Evolutionary conservation across 2,329 filamentous ascomycete species (phyloP), one percentile per base, ranked within the genome.

Genomic region (Arachnomyces sp.): DNA sequence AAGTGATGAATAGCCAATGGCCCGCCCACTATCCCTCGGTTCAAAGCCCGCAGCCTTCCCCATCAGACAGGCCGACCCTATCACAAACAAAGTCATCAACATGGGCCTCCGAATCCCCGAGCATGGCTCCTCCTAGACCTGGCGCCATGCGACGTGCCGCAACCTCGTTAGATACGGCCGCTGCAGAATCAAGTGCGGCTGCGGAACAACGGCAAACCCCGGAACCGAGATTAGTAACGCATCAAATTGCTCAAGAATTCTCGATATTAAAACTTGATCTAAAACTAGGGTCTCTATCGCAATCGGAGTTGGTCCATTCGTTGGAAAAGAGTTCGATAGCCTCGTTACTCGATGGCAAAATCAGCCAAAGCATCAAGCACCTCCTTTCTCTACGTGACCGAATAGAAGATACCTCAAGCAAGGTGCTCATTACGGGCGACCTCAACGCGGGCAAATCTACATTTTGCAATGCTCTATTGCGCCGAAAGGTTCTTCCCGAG

Each of bases 381-480:
- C 74, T 98, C 1, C 74, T 86, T 41, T 80, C 86, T 0, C 72
- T 98, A 28, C 81, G 88, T 44, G 92, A 96, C 50, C 82, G 92
- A 39, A 98, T 98, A 47, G 92, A 96, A 60, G 92, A 98, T 62
- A 96, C 87, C 0, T 86, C 90, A 3, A 96, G 90, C 66, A 98
- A 98, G 62, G 92, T 98, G 1, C 68, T 98, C 43, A 82, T 98
- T 13, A 98, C 92, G 0, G 92, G 92, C 55, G 92, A 98, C 59
- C 66, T 98, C 39, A 98, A 98, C 57, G 90, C 92, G 7, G 92
- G 92, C 57, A 98, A 98, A 60, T 98, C 92, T 3, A 98, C 92
- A 1, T 98, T 98, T 55, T 98, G 92, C 68, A 98, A 98, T 63
- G 92, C 92, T n/a, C 71, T 98, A 2, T 67, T 98, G 31, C 82